phyloP scores from a whole-genome alignment of 2,329 filamentous ascomycete species.

The Talaromyces sp. region DNA sequence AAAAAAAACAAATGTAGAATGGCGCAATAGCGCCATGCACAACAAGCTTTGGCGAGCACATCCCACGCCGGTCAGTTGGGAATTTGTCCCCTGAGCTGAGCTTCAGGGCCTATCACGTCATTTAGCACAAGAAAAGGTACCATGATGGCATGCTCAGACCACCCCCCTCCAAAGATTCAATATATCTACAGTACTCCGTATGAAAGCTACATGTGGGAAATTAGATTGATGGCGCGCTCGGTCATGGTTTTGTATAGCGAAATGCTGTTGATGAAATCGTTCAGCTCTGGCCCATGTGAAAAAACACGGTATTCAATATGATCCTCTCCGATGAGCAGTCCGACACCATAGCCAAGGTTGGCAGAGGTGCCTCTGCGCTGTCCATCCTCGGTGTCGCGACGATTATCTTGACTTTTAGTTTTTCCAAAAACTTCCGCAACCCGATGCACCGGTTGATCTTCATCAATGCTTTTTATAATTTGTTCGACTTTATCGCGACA shows the following conservation, averaged over 20 bases:
- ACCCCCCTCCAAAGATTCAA: neutral
- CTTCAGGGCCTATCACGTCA: neutral
- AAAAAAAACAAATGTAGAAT: neutral
- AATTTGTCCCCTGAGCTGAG: neutral
- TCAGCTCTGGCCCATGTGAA: neutral
- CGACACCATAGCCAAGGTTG: conserved; percentile 22
- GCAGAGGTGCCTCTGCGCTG: conserved; percentile 26
- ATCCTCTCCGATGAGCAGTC: conserved; percentile 23
- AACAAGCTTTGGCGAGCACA: neutral
- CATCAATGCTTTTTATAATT: conserved; percentile 35
- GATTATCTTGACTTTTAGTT: conserved; percentile 29
- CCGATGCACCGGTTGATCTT: conserved; percentile 38
- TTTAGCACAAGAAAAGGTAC: neutral
- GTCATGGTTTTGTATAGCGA: neutral
- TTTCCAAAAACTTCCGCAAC: conserved; percentile 32
- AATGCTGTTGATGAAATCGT: neutral
- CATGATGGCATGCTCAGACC: neutral
- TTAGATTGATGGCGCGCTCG: no score
- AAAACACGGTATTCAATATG: conserved; percentile 14
- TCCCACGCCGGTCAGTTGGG: neutral
- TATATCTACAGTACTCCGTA: neutral
- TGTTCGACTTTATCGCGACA: conserved; percentile 34
- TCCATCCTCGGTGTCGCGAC: conserved; percentile 31
- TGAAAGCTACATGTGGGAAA: neutral
- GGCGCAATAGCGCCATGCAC: neutral